Conservation (phyloP, 768 basidiomycete genomes). For the Russula ochroleuca region DNA sequence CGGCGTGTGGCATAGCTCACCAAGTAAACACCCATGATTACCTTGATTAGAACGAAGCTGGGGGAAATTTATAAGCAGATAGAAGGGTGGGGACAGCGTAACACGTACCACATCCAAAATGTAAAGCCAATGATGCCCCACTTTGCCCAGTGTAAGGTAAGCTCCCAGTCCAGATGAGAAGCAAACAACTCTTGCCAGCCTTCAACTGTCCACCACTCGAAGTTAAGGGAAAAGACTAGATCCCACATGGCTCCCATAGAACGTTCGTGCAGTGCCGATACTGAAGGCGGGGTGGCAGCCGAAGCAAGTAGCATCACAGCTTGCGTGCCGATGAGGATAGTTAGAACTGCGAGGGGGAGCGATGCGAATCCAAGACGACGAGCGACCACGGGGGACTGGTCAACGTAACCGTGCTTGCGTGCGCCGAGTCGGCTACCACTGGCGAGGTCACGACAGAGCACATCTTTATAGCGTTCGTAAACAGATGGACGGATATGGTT, state of each 20-base stretch:
- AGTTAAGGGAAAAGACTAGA: constrained; percentile 37
- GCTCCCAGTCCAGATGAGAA: constrained; percentile 43
- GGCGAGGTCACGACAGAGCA: constrained; percentile 89
- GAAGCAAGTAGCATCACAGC: constrained; percentile 59
- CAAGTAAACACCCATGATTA: constrained; percentile 87
- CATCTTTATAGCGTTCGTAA: constrained; percentile 92
- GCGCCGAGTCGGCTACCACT: constrained; percentile 66
- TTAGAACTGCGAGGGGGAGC: constrained; percentile 83
- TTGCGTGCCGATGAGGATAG: constrained; percentile 71
- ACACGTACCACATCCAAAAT: constrained; percentile 80
- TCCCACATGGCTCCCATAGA: constrained; percentile 33
- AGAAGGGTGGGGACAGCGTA: neutral
- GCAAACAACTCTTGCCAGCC: constrained; percentile 26
- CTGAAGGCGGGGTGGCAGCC: constrained; percentile 22
- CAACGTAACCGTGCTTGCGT: constrained; percentile 87
- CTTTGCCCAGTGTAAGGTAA: constrained; percentile 50
- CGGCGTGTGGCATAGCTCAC: constrained; percentile 78
- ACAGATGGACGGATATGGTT: constrained; percentile 96
- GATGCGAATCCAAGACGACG: constrained; percentile 92
- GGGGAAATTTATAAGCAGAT: neutral
- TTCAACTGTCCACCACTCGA: constrained; percentile 40
- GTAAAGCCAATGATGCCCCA: constrained; percentile 62
- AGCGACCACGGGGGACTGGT: constrained; percentile 92
- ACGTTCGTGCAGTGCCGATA: constrained; percentile 13
- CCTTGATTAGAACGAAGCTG: constrained; percentile 81